Conservation (phyloP, 306 rosid species). For the Acacia crassicarpa region DNA sequence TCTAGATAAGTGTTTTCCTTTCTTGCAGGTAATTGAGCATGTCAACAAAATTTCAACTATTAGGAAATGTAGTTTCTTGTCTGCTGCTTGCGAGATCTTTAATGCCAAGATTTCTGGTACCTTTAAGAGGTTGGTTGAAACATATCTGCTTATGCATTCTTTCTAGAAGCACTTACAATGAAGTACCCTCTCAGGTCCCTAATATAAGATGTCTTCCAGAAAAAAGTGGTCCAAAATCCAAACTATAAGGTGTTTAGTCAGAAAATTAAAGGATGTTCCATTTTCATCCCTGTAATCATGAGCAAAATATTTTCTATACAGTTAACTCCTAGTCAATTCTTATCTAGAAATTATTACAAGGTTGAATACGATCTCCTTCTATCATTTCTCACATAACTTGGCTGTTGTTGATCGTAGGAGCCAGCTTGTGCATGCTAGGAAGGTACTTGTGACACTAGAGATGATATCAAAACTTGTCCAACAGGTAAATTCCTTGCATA, state of each 20-base stretch:
- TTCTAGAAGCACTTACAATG: neutral
- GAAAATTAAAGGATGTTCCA: neutral
- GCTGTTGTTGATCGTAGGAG: constrained; percentile 55
- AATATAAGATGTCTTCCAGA: neutral
- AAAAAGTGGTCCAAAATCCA: neutral
- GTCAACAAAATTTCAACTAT: constrained; percentile 73
- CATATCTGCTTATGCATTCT: neutral
- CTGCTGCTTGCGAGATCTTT: constrained; percentile 81
- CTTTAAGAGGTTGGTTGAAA: constrained; percentile 65
- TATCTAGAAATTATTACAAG: neutral
- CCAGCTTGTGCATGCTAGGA: constrained; percentile 88
- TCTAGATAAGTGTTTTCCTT: constrained; percentile 26
- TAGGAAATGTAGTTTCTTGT: constrained; percentile 76
- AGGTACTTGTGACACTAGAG: constrained; percentile 71
- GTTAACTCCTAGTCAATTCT: neutral
- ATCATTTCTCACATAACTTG: constrained; percentile 2
- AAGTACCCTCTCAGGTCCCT: neutral
- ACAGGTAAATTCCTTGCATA: constrained; percentile 58
- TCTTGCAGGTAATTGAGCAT: constrained; percentile 70
- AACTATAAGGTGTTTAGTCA: neutral
- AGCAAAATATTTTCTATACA: neutral
- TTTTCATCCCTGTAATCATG: neutral
- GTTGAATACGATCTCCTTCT: neutral
- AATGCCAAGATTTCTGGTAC: constrained; percentile 89
- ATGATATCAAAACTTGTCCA: constrained; percentile 77